Percentiles rank a stretch among this genome's conserved stretches.
Conservation (phyloP, 1,284 basidiomycete genomes). For the Wolfiporia cocos region DNA sequence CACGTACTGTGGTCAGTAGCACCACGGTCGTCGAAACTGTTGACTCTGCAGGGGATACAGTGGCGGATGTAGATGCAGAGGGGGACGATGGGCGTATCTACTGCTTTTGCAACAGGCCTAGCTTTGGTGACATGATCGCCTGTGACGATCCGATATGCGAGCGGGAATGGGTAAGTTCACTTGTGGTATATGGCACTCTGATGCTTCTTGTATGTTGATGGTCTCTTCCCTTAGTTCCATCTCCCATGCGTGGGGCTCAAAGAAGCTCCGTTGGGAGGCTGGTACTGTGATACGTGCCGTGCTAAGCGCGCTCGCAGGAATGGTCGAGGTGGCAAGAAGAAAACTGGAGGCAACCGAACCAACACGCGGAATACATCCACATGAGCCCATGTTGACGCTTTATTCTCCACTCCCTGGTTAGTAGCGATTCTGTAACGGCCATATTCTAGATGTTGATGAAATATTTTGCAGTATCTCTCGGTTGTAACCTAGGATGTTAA, state of each 20-base stretch:
- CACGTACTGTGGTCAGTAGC: slow-evolving; percentile 29
- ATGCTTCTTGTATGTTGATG: no score
- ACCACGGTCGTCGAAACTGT: slow-evolving; percentile 18
- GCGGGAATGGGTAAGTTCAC: slow-evolving; percentile 84
- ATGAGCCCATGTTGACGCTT: slow-evolving; percentile 1
- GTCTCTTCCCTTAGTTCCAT: slow-evolving; percentile 88
- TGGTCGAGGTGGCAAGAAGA: slow-evolving; percentile 44
- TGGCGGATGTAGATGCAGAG: slow-evolving; percentile 42
- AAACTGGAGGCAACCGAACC: slow-evolving; percentile 23
- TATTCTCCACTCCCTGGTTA: neutral
- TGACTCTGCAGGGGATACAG: slow-evolving; percentile 22
- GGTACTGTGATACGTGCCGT: slow-evolving; percentile 75
- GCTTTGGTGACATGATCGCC: slow-evolving; percentile 96
- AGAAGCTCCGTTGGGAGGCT: slow-evolving; percentile 68
- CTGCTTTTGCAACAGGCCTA: slow-evolving; percentile 84
- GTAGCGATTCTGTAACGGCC: neutral
- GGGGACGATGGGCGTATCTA: slow-evolving; percentile 75
- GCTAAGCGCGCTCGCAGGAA: slow-evolving; percentile 43
- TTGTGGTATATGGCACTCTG: no score
- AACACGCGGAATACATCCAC: slow-evolving; percentile 13
- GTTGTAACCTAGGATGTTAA: no score
- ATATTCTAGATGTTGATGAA: no score
- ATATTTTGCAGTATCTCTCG: no score
- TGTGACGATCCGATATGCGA: slow-evolving; percentile 90
- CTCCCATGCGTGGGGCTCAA: slow-evolving; percentile 73